phyloP scores from a whole-genome alignment of 2,329 filamentous ascomycete species.

The Fusarium pseudograminearum region DNA sequence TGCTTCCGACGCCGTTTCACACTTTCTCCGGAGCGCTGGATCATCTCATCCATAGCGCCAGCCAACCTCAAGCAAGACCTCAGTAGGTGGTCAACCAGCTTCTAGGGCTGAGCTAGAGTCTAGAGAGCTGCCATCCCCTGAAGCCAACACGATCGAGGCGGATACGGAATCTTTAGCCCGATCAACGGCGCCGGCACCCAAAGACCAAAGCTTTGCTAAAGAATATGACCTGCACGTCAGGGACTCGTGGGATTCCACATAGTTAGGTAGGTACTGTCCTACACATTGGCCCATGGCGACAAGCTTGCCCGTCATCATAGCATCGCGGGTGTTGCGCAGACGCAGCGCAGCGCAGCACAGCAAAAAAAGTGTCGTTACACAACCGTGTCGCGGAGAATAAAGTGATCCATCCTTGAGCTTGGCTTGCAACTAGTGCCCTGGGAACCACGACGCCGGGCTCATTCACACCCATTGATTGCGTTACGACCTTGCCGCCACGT shows the following conservation, averaged over 20 bases:
- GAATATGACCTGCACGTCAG: conserved; percentile 45
- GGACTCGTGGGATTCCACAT: conserved; percentile 42
- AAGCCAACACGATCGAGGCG: conserved; percentile 34
- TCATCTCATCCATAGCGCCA: conserved; percentile 40
- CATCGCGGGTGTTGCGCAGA: conserved; percentile 46
- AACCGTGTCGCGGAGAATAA: conserved; percentile 50
- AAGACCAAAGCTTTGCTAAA: conserved; percentile 33
- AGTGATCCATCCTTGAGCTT: conserved; percentile 47
- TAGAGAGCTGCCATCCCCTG: conserved; percentile 36
- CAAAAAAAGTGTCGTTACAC: conserved; percentile 45
- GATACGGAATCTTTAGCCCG: conserved; percentile 35
- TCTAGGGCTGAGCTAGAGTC: conserved; percentile 46
- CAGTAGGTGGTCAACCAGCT: conserved; percentile 31
- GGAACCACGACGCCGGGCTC: conserved; percentile 50
- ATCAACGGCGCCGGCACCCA: conserved; percentile 42
- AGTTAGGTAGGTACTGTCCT: conserved; percentile 16
- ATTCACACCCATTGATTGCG: conserved; percentile 44
- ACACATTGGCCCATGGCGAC: conserved; percentile 37
- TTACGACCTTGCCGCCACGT: conserved; percentile 47
- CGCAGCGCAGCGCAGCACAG: background rate
- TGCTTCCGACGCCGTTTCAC: conserved; percentile 35
- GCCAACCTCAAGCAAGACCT: conserved; percentile 32
- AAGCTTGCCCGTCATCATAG: conserved; percentile 41
- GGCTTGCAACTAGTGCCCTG: conserved; percentile 49
- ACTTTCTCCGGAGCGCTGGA: conserved; percentile 39